A percentile compares a stretch with the other conserved stretches of the same genome.
Conservation (phyloP, 352 stramenopile genomes). For the Plasmopara halstedii region DNA sequence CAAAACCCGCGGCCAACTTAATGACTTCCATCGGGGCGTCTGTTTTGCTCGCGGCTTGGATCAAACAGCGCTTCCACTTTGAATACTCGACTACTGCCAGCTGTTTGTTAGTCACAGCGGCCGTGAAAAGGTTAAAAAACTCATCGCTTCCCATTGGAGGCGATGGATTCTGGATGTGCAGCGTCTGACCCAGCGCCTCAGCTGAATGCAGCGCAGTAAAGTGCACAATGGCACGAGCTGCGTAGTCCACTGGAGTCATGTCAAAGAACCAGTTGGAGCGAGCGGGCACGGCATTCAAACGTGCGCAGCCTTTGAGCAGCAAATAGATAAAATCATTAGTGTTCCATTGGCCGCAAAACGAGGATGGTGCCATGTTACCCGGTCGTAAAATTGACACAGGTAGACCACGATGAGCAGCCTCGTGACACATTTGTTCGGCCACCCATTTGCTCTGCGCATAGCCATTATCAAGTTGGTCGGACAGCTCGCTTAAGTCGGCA, state of each 20-base stretch:
- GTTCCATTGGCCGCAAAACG: slow-evolving; percentile 71
- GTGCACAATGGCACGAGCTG: slow-evolving; percentile 76
- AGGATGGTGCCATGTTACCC: slow-evolving; percentile 84
- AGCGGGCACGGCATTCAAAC: slow-evolving; percentile 48
- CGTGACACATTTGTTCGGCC: slow-evolving; percentile 80
- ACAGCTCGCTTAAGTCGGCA: slow-evolving; percentile 44
- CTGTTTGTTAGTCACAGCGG: slow-evolving; percentile 18
- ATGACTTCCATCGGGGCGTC: slow-evolving; percentile 32
- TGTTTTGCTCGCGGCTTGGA: slow-evolving; percentile 21
- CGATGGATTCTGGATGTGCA: slow-evolving; percentile 67
- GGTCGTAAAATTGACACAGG: slow-evolving; percentile 83
- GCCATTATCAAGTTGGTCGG: slow-evolving; percentile 64
- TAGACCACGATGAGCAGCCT: slow-evolving; percentile 68
- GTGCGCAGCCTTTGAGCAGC: slow-evolving; percentile 73
- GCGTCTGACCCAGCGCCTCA: slow-evolving; percentile 50
- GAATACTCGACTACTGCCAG: slow-evolving; percentile 26
- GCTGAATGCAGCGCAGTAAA: slow-evolving; percentile 51
- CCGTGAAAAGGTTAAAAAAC: slow-evolving; percentile 43
- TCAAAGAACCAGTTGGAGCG: slow-evolving; percentile 80
- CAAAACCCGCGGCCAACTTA: slow-evolving; percentile 50
- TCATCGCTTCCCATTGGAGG: slow-evolving; percentile 30
- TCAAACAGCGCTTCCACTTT: slow-evolving; percentile 30
- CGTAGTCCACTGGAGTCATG: slow-evolving; percentile 90
- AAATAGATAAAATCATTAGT: slow-evolving; percentile 86
- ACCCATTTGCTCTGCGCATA: slow-evolving; percentile 91